phyloP scores from a whole-genome alignment of 2,329 filamentous ascomycete species.

The Drechslerella dactyloides region DNA sequence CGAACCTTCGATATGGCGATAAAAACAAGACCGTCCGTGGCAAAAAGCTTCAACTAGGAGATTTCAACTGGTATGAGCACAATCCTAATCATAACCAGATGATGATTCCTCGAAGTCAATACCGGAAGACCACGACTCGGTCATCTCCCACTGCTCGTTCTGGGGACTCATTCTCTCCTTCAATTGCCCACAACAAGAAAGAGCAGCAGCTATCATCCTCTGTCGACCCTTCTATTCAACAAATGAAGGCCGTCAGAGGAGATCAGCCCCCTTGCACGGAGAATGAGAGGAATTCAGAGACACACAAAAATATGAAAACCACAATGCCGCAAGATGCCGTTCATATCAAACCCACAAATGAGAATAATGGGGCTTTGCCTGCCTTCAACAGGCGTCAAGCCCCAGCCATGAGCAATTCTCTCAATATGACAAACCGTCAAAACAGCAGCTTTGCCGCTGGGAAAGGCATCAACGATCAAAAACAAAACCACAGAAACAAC shows the following conservation, averaged over 20 bases:
- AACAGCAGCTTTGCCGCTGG: background rate
- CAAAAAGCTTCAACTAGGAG: slow-evolving; percentile 45
- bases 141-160: background rate
- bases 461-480: background rate
- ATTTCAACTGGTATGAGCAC: slow-evolving; percentile 45
- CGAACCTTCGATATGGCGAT: slow-evolving; percentile 46
- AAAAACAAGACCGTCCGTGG: slow-evolving; percentile 37
- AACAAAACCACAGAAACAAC: slow-evolving; percentile 1
- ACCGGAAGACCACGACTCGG: background rate
- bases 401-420: background rate
- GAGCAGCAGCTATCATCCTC: background rate
- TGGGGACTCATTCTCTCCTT: slow-evolving; percentile 4
- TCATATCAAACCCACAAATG: background rate
- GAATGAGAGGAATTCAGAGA: background rate
- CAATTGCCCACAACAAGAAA: slow-evolving; percentile 12
- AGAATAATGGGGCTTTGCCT: slow-evolving; percentile 12
- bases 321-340: background rate
- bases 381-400: slow-evolving; percentile 40
- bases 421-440: background rate
- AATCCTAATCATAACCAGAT: slow-evolving; percentile 18
- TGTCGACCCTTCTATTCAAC: slow-evolving; percentile 33
- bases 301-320: background rate
- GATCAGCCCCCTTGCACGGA: slow-evolving; percentile 4
- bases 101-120: background rate
- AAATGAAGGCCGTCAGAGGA: slow-evolving; percentile 18